Evolutionary conservation across 345 rosid species (phyloP), one percentile per base, ranked within the genome.

Genomic region (Arabidopsis arenosa): DNA sequence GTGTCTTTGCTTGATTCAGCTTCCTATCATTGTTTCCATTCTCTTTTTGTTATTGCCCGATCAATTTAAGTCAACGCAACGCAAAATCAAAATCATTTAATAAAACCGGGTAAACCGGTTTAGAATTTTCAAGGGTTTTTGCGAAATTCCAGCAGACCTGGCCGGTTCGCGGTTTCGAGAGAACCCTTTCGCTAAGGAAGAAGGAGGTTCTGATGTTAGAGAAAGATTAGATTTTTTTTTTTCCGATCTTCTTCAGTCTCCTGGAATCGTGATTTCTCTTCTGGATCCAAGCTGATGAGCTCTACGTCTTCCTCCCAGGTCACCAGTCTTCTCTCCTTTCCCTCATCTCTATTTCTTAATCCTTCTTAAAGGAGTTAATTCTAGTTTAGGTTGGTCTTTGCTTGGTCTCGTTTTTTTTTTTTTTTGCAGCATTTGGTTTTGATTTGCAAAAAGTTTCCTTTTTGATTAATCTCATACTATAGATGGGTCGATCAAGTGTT

Each of bases 1-100:
- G 41, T 9, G n/a, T n/a, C n/a, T 5, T 13, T 44, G 49, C 13
- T 13, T 44, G 49, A 44, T 44, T 44, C 49, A n/a, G 18, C 51
- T 45, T 45, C 9, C 57, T n/a, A 63, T 63, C 9, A 54, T 56
- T 23, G 7, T 3, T 35, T 44, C 8, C 30, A 12, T 2, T 60
- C 61, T 17, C 47, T 40, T 49, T 74, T 36, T 74, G 52, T 61
- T 28, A 43, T 62, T 69, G 64, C 51, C 57, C 33, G 44, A 69
- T 76, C 17, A 12, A 15, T 41, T 70, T 39, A 60, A 6, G 75
- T 70, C 71, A 77, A 76, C 65, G 49, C 71, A 77, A 76, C 65
- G 49, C 66, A 53, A 44, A 13, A 63, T 14, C 14, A 63, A 30
- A 26, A 45, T 28, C 9, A 43, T 11, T 1, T 33, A 4, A 58